Base-by-base conservation (phyloP, 495 filamentous ascomycete species). In the Tuber aestivum region DNA sequence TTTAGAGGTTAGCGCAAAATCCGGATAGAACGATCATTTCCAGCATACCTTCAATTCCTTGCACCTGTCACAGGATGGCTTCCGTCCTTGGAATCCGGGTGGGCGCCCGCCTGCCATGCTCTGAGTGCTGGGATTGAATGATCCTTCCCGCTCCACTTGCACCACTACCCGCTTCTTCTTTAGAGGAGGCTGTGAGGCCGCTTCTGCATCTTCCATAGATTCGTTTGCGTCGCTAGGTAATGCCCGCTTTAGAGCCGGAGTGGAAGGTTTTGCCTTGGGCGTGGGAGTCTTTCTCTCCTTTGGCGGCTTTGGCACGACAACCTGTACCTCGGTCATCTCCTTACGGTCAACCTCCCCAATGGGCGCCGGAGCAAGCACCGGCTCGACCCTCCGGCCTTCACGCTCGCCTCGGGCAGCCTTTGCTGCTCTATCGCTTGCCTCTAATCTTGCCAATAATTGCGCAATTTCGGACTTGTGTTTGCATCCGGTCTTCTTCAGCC, bases 381-480 rank as follows among this genome's bases (percentile, higher is more conserved):
- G 45, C 73, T 74, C 40, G 27, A 70, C 37, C 42, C 21, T 44
- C n/a, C 45, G 71, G 69, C 44, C 74, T 70, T 78, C 71, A 38
- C 10, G 42, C 23, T 69, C 69, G 35, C 50, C 48, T 16, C 69
- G 37, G 44, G 69, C 65, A 41, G 72, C 38, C 7, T 65, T 77
- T 61, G 78, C 50, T 41, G 77, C 73, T n/a, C 76, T 79, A 42
- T 74, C 80, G 50, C 73, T 80, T 9, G 73, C 78, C 45, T 79
- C 76, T 27, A 79, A 50, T 32, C 71, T 75, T 6, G 78, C 56
- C n/a, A 79, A 68, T 23, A 79, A 71, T 38, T 79, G 76, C 5
- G 78, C 78, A 27, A 82, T 82, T 27, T 82, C 81, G 23, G 78
- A 75, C 69, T 82, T 82, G 50, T 82, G 81, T 32, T 82, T 82